A percentile compares a stretch with the other conserved stretches of the same genome.
Conservation (phyloP, 352 stramenopile genomes). For the Pythium vanterpoolii region DNA sequence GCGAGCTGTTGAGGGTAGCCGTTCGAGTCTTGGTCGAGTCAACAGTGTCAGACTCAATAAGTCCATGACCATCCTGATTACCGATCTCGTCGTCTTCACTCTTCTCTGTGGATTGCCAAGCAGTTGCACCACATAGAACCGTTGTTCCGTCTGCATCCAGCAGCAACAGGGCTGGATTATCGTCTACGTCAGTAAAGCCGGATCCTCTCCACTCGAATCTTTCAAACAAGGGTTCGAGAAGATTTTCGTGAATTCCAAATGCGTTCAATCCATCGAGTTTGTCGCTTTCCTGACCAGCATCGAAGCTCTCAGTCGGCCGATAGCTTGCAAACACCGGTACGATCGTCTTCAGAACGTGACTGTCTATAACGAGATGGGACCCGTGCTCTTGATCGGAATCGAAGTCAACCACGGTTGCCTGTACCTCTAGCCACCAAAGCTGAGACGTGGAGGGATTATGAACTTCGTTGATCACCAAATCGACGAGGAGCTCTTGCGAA, state of each 20-base stretch:
- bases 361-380: conserved; percentile 31
- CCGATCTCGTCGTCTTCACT: background rate
- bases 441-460: conserved; percentile 44
- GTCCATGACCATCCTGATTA: background rate
- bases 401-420: conserved; percentile 28
- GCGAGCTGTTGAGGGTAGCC: background rate
- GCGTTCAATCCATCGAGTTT: conserved; percentile 25
- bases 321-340: conserved; percentile 47
- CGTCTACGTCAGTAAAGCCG: background rate
- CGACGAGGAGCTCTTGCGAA: conserved; percentile 18
- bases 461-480: conserved; percentile 56
- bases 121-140: background rate
- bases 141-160: conserved; percentile 4
- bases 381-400: conserved; percentile 7
- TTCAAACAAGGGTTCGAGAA: conserved; percentile 44
- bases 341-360: conserved; percentile 30
- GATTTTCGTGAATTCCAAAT: conserved; percentile 50
- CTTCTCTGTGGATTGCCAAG: background rate
- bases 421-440: conserved; percentile 66
- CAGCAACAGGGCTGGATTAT: background rate
- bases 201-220: conserved; percentile 16
- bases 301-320: conserved; percentile 42
- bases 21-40: background rate
- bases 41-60: background rate
- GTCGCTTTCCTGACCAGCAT: background rate